These are phyloP conservation scores for Schwanniomyces pseudopolymorphus DNA, from an alignment of 805 yeast genomes.

Conservation along the genomic window DNA sequence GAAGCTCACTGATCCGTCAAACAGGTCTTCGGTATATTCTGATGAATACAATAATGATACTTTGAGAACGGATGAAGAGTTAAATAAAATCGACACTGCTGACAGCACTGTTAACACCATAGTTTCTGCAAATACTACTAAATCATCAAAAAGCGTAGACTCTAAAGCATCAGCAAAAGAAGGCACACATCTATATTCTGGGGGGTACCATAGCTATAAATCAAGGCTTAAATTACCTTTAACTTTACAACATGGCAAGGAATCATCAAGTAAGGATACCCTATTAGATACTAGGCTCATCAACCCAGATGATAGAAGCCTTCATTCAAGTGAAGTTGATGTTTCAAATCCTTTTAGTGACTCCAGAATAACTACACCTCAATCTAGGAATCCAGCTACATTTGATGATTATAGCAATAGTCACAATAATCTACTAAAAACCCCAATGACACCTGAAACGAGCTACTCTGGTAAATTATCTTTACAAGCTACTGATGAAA, in stretches of 20 bases:
- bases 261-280: background rate
- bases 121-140: background rate
- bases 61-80: background rate
- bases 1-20: conserved; percentile 4
- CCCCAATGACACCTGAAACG: background rate
- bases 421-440: background rate
- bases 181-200: conserved; percentile 17
- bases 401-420: background rate
- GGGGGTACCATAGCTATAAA: conserved; percentile 28
- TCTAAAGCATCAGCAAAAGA: background rate
- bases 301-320: background rate
- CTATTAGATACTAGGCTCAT: background rate
- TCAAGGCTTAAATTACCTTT: conserved; percentile 34
- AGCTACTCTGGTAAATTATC: background rate
- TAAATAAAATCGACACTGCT: background rate
- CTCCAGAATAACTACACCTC: background rate
- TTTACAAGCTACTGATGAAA: background rate
- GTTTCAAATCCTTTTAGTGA: background rate
- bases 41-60: conserved; percentile 7
- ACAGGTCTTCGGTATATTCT: conserved; percentile 19
- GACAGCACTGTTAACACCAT: background rate
- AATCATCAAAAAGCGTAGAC: background rate
- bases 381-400: background rate
- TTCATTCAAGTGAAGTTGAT: background rate
- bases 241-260: conserved; percentile 17